Conservation (phyloP, 805 yeast genomes). For the Yamadazyma nakazawae region DNA sequence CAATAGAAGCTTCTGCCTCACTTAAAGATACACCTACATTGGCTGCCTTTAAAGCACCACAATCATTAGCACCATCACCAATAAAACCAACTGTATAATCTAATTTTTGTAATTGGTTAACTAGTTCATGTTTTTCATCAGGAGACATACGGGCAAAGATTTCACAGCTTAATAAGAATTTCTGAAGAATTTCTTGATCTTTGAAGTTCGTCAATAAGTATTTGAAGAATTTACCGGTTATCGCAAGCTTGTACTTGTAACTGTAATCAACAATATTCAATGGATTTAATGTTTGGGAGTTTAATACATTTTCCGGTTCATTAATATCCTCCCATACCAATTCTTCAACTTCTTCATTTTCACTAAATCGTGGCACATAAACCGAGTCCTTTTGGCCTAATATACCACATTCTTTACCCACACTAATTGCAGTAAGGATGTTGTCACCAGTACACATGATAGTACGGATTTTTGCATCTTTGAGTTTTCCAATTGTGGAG, state of each 20-base stretch:
- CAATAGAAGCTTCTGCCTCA: conserved; percentile 98
- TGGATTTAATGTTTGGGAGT: conserved; percentile 60
- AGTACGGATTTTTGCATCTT: conserved; percentile 71
- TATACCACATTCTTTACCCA: conserved; percentile 79
- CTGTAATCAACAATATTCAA: conserved; percentile 17
- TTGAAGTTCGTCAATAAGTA: conserved; percentile 60
- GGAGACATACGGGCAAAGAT: conserved; percentile 98
- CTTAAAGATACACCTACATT: conserved; percentile 94
- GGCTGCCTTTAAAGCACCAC: conserved; percentile 97
- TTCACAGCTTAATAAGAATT: conserved; percentile 65
- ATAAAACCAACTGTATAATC: conserved; percentile 96
- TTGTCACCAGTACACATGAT: conserved; percentile 99
- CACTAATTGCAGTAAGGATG: conserved; percentile 89
- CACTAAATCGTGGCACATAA: conserved; percentile 57
- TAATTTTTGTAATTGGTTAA: conserved; percentile 74
- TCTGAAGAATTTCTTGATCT: conserved; percentile 38
- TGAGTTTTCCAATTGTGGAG: conserved; percentile 55
- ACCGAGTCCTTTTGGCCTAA: conserved; percentile 40
- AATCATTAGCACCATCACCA: conserved; percentile 99
- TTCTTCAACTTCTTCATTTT: conserved; percentile 35
- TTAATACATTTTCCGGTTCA: conserved; percentile 53
- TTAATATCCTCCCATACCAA: conserved; percentile 69
- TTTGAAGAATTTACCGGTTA: conserved; percentile 91
- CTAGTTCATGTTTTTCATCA: conserved; percentile 95
- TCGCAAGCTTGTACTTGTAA: conserved; percentile 62